Evolutionary conservation across 768 basidiomycete genomes (phyloP), one percentile per base, ranked within the genome.

Genomic region (Boletus reticulatus): DNA sequence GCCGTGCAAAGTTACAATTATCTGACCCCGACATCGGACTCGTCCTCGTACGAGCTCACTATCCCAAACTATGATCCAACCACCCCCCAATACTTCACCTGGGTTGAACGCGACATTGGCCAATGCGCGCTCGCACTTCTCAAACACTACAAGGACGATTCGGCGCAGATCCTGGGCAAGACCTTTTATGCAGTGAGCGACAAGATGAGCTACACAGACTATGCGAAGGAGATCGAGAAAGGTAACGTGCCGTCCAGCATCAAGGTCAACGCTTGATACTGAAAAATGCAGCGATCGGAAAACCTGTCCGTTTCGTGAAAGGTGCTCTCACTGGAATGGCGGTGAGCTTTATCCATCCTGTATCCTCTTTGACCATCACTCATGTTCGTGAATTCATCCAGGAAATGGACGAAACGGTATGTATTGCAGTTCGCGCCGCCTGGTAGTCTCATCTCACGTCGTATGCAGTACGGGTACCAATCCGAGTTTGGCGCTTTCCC

Each of bases 341-440:
- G 63, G 65, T 60, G 24, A 52, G 60, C 20, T 34, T 1, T n/a
- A n/a, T 29, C 12, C 2, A 13, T 29, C 16, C 4, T 32, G 32
- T 19, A 34, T 4, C 32, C 10, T 39, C 10, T 14, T 43, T 16
- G 6, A 43, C 16, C 11, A 31, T 16, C 4, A 31, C 36, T 58
- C 3, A 48, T 19, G 5, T 10, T 44, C 6, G 19, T 27, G 7
- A 32, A 49, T 37, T 3, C 13, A 19, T 44, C 3, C 29, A 57
- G 51, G 65, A 71, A 49, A 6, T 68, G 11, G 70, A 70, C 16
- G 43, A 64, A 4, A 70, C 64, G 68, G 68, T 69, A 43, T 6
- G 61, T 55, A 37, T 53, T 36, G 6, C 14, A 12, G 34, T 14
- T 37, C 13, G n/a, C 4, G 9, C 14, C 11, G 19, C 39, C 11